These are phyloP conservation scores for Echria macrotheca DNA, from an alignment of 495 filamentous ascomycete genomes.

Conservation along the genomic window DNA sequence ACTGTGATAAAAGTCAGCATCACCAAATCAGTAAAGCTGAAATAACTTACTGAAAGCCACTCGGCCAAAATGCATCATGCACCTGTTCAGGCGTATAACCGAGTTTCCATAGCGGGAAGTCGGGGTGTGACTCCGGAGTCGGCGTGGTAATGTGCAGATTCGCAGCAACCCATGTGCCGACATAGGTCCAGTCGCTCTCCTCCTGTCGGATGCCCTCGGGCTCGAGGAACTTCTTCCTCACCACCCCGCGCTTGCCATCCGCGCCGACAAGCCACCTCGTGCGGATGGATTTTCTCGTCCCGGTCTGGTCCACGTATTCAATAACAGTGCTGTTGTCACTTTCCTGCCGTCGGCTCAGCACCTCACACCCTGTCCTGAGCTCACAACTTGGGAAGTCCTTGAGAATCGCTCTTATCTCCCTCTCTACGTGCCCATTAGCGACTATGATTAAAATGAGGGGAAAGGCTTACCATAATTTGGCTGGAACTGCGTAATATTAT, in stretches of 20 bases:
- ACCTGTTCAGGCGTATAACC: conserved; percentile 45
- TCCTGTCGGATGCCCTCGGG: conserved; percentile 37
- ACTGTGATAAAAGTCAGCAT: not conserved
- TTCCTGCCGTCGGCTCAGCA: conserved; percentile 29
- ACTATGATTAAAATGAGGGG: conserved; percentile 15
- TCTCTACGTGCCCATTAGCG: conserved; percentile 22
- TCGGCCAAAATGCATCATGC: conserved; percentile 48
- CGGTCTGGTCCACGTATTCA: conserved; percentile 31
- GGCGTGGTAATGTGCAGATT: conserved; percentile 45
- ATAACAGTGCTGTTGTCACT: conserved; percentile 28
- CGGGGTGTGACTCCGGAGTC: conserved; percentile 42
- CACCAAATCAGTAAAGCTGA: conserved; percentile 30
- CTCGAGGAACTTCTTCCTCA: conserved; percentile 47
- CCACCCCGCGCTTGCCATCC: conserved; percentile 48
- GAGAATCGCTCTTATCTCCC: conserved; percentile 12
- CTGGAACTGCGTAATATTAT: conserved; percentile 8
- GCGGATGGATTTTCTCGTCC: conserved; percentile 20
- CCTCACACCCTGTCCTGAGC: conserved; percentile 30
- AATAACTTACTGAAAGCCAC: conserved; percentile 39
- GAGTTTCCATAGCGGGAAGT: conserved; percentile 45
- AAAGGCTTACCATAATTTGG: conserved; percentile 13
- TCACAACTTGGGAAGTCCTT: conserved; percentile 22
- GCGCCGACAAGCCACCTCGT: conserved; percentile 43
- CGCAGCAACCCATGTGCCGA: conserved; percentile 48
- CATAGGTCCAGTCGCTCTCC: conserved; percentile 36